Evolutionary conservation across 306 rosid species (phyloP).

Genomic region (Medicago lupulina): DNA sequence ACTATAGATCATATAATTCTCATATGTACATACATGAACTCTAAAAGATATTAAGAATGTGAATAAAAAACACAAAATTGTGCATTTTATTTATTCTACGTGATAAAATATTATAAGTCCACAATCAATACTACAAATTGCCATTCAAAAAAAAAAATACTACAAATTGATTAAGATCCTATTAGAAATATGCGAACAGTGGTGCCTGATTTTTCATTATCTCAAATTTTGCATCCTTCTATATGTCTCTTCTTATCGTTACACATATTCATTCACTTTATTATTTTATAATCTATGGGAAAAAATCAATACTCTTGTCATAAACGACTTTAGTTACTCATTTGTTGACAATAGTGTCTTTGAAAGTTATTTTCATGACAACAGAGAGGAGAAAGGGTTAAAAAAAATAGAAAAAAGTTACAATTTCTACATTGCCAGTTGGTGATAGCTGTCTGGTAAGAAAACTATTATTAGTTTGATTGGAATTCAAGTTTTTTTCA

Average conservation of each 20-base stretch:
- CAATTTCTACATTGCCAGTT: slow-evolving; percentile 31
- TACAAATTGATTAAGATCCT: no score
- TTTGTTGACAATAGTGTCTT: background rate
- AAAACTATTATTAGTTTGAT: slow-evolving; percentile 34
- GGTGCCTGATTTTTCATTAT: no score
- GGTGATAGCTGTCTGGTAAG: slow-evolving; percentile 44
- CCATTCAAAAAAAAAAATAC: no score
- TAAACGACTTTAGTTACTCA: background rate
- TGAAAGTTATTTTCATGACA: background rate
- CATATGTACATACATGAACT: background rate
- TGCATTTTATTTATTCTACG: background rate
- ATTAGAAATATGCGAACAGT: no score
- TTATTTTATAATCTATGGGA: no score
- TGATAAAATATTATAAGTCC: no score
- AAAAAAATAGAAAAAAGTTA: background rate
- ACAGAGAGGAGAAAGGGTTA: background rate
- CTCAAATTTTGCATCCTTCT: background rate
- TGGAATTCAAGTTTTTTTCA: slow-evolving; percentile 50
- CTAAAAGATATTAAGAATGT: background rate
- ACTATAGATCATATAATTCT: slow-evolving; percentile 5
- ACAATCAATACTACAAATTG: no score
- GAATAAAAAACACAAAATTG: background rate
- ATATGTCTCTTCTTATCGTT: no score
- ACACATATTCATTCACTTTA: no score
- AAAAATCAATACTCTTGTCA: background rate